These are phyloP conservation scores for Xylariaceae sp. DNA, from an alignment of 2,329 filamentous ascomycete species.

Conservation along the genomic window DNA sequence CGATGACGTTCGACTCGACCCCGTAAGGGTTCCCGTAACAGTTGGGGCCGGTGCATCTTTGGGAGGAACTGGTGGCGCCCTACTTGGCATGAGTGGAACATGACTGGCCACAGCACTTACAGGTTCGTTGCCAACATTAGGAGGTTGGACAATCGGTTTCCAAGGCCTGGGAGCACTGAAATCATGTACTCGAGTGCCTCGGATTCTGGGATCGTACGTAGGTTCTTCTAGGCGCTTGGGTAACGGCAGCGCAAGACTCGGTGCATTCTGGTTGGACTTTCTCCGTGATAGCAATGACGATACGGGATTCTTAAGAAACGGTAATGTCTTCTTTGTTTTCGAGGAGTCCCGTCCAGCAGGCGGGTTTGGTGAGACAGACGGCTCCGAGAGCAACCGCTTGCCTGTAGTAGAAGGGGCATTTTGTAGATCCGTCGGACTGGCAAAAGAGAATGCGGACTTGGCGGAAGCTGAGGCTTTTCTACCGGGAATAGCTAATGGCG, in stretches of 20 bases:
- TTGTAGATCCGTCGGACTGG: constrained; percentile 46
- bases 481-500: constrained; percentile 31
- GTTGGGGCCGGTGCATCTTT: constrained; percentile 29
- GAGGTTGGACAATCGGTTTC: constrained; percentile 33
- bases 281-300: constrained; percentile 54
- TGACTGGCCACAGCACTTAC: constrained; percentile 16
- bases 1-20: constrained; percentile 28
- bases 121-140: constrained; percentile 21
- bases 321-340: constrained; percentile 49
- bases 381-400: constrained; percentile 40
- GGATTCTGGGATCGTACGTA: constrained; percentile 58
- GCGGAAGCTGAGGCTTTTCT: constrained; percentile 25
- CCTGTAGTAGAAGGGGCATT: constrained; percentile 34
- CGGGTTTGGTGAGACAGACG: constrained; percentile 31
- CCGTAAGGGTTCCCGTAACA: constrained; percentile 15
- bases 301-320: constrained; percentile 56
- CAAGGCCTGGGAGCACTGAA: constrained; percentile 57
- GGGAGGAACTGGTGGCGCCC: constrained; percentile 37
- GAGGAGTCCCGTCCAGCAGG: constrained; percentile 35
- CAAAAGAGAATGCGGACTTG: constrained; percentile 41
- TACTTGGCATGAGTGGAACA: constrained; percentile 6
- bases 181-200: constrained; percentile 59
- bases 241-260: constrained; percentile 41
- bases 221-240: constrained; percentile 40
- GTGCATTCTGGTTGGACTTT: constrained; percentile 46